Percentiles rank a stretch among this genome's conserved stretches.
These are phyloP conservation scores for Apiospora kogelbergensis DNA, from an alignment of 2,329 filamentous ascomycete species.

Conservation along the genomic window DNA sequence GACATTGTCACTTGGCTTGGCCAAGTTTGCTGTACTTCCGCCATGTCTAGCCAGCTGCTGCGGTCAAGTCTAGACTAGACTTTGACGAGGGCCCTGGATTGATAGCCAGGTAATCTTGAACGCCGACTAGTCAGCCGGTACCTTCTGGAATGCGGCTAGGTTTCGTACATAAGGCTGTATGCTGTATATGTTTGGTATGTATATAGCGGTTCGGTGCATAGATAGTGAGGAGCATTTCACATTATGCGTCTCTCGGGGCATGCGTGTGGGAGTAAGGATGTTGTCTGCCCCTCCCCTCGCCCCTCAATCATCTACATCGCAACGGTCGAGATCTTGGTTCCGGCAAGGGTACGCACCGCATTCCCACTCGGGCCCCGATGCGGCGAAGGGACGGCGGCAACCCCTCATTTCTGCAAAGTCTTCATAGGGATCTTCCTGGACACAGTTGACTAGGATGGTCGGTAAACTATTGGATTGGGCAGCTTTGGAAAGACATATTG, in stretches of 20 bases:
- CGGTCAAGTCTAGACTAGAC: background rate
- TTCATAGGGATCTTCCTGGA: background rate
- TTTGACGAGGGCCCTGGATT: background rate
- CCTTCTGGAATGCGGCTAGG: background rate
- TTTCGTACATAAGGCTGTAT: background rate
- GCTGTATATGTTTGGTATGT: background rate
- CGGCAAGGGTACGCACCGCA: background rate
- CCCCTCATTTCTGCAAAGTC: constrained; percentile 1
- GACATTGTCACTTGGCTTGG: background rate
- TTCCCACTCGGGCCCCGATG: background rate
- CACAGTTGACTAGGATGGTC: background rate
- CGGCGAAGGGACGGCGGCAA: background rate
- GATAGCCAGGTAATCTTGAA: background rate
- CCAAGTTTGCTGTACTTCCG: background rate
- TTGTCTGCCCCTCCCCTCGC: too few relatives aligned
- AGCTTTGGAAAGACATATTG: background rate
- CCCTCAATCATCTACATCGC: background rate
- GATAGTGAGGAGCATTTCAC: background rate
- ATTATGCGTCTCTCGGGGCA: background rate
- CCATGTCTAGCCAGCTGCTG: background rate
- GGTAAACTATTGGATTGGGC: background rate
- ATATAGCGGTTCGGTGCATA: background rate
- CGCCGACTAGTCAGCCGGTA: background rate
- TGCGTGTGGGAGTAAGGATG: background rate
- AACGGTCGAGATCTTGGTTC: background rate